phyloP scores from a whole-genome alignment of 768 basidiomycete genomes.

The Auriscalpium microsporum region DNA sequence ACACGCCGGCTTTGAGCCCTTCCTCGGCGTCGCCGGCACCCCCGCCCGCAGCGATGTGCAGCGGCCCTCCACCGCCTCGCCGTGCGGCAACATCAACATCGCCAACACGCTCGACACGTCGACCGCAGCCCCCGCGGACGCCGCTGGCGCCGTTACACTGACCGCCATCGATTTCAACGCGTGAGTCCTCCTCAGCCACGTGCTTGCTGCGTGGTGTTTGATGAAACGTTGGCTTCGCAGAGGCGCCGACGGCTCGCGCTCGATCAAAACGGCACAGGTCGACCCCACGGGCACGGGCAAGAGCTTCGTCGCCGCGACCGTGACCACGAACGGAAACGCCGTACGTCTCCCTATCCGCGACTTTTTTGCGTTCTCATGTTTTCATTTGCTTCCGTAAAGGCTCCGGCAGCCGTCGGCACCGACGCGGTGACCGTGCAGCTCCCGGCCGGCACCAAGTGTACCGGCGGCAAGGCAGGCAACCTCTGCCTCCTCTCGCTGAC shows the following conservation, averaged over 20 bases:
- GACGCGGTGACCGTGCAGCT: constrained; percentile 35
- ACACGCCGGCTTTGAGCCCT: constrained; percentile 36
- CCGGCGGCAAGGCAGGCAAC: constrained; percentile 36
- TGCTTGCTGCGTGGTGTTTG: constrained; percentile 5
- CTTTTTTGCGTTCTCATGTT: not conserved
- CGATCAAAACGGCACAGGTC: constrained; percentile 34
- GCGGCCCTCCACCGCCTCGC: constrained; percentile 20
- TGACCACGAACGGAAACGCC: constrained; percentile 39
- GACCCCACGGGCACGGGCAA: constrained; percentile 32
- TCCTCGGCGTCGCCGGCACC: constrained; percentile 26
- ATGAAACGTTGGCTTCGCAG: too few relatives aligned
- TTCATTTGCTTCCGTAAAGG: constrained; percentile 19
- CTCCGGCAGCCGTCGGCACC: constrained; percentile 29
- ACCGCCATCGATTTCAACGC: constrained; percentile 39
- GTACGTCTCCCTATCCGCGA: constrained; percentile 23
- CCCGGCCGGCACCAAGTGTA: constrained; percentile 41
- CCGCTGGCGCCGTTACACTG: constrained; percentile 34
- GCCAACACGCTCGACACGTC: constrained; percentile 32
- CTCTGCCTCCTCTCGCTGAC: constrained; percentile 45
- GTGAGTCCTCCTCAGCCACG: constrained; percentile 22
- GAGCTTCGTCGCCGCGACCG: constrained; percentile 28
- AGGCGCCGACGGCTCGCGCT: constrained; percentile 39
- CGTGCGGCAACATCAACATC: constrained; percentile 38
- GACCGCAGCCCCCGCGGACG: constrained; percentile 15
- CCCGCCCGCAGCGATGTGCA: constrained; percentile 22